Conservation (phyloP, 805 yeast species). For the Sungouiella thailandica region DNA sequence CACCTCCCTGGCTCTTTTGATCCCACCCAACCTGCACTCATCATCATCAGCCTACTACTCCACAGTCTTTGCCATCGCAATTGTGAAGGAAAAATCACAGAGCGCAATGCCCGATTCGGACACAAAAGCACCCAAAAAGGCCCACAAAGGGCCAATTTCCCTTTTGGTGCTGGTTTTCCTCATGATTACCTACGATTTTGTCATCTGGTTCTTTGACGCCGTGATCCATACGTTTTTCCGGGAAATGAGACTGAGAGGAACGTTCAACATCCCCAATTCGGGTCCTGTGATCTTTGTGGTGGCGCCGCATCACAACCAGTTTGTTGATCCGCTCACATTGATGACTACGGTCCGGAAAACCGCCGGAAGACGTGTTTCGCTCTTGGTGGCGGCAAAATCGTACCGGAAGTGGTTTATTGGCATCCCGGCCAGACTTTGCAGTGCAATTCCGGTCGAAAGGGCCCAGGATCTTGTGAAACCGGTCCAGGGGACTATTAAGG, state of each 20-base stretch:
- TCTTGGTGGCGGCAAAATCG: conserved; percentile 34
- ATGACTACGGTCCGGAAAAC: conserved; percentile 30
- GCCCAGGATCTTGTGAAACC: conserved; percentile 34
- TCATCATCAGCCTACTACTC: too few species aligned
- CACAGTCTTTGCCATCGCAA: too few species aligned
- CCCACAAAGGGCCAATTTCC: too few species aligned
- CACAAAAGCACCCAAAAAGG: too few species aligned
- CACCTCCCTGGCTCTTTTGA: too few species aligned
- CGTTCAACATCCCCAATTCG: conserved; percentile 32
- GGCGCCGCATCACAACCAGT: conserved; percentile 42
- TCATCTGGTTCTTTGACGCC: conserved; percentile 28
- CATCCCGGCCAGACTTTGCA: conserved; percentile 24
- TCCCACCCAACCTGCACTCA: too few species aligned
- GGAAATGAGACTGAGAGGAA: conserved; percentile 34
- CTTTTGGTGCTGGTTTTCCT: background rate
- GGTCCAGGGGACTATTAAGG: conserved; percentile 25
- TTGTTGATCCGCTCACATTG: conserved; percentile 35
- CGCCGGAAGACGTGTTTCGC: conserved; percentile 29
- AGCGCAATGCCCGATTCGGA: too few species aligned
- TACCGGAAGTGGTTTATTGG: conserved; percentile 30
- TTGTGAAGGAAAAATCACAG: too few species aligned
- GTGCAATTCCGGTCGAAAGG: conserved; percentile 39
- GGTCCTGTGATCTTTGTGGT: conserved; percentile 38
- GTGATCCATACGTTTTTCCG: conserved; percentile 38
- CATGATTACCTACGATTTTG: conserved; percentile 21